These are phyloP conservation scores for Lyophyllum semitale DNA, from an alignment of 768 basidiomycete species.

Conservation along the genomic window DNA sequence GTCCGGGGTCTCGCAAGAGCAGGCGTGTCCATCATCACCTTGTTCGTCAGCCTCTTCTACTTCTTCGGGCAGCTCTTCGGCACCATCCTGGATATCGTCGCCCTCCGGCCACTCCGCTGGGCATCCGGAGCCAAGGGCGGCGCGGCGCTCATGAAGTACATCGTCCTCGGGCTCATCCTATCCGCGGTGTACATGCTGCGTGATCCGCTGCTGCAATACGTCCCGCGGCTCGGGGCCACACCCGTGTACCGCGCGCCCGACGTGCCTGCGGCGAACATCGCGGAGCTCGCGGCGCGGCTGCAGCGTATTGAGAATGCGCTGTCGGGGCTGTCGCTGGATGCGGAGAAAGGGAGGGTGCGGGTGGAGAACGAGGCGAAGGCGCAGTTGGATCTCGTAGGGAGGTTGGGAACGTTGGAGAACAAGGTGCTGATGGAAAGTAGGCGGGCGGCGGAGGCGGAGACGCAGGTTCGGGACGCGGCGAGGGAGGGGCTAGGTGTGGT, in stretches of 20 bases:
- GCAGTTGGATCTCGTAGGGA: constrained; percentile 53
- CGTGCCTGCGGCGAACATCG: constrained; percentile 62
- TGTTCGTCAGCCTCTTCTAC: constrained; percentile 40
- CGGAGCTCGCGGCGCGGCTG: constrained; percentile 64
- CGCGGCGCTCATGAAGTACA: constrained; percentile 36
- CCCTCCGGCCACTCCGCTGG: constrained; percentile 50
- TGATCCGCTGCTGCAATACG: constrained; percentile 31
- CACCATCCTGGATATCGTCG: constrained; percentile 44
- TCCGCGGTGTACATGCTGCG: constrained; percentile 47
- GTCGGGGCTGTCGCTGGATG: constrained; percentile 58
- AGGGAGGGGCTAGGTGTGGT: constrained; percentile 49
- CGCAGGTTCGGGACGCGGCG: constrained; percentile 43
- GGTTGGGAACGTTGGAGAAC: constrained; percentile 59
- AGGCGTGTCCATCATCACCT: constrained; percentile 26
- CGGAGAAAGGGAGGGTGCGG: constrained; percentile 49
- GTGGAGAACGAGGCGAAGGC: constrained; percentile 54
- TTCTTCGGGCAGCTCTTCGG: constrained; percentile 52
- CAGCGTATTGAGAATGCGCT: constrained; percentile 64
- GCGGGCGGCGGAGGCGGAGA: constrained; percentile 56
- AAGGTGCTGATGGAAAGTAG: constrained; percentile 39
- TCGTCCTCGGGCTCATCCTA: constrained; percentile 44
- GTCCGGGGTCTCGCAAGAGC: constrained; percentile 22
- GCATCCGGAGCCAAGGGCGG: constrained; percentile 31
- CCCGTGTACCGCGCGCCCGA: constrained; percentile 55
- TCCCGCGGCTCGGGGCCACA: constrained; percentile 13